Evolutionary conservation across 2,329 filamentous ascomycete species (phyloP).

Genomic region (Pseudopyricularia javanii): DNA sequence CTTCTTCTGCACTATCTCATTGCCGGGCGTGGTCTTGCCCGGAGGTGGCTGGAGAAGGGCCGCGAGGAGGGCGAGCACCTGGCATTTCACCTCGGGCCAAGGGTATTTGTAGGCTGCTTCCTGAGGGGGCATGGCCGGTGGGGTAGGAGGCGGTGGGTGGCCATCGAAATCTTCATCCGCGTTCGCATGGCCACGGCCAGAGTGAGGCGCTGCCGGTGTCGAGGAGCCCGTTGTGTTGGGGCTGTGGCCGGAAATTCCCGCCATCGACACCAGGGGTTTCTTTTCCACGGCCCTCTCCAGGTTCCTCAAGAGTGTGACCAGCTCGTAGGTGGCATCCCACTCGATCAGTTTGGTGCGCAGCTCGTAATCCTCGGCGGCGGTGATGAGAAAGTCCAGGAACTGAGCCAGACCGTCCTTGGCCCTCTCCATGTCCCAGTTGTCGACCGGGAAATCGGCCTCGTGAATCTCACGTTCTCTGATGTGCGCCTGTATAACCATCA

Average conservation of each 20-base stretch:
- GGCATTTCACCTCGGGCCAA: constrained; percentile 72
- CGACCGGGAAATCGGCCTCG: constrained; percentile 81
- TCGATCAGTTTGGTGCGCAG: constrained; percentile 78
- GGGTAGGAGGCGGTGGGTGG: constrained; percentile 27
- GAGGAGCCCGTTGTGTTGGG: constrained; percentile 9
- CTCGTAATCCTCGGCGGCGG: constrained; percentile 72
- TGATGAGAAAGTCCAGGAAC: constrained; percentile 86
- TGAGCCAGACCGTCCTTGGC: constrained; percentile 92
- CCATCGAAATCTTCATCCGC: constrained; percentile 13
- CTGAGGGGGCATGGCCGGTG: constrained; percentile 36
- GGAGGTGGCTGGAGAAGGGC: constrained; percentile 76
- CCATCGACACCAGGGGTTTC: constrained; percentile 47
- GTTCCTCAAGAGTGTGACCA: constrained; percentile 75
- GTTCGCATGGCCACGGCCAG: constrained; percentile 6
- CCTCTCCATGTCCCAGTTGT: constrained; percentile 95
- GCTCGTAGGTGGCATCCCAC: constrained; percentile 83
- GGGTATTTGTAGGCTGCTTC: constrained; percentile 52
- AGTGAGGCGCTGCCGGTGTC: background rate
- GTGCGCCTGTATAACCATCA: constrained; percentile 87
- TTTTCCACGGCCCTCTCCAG: constrained; percentile 82
- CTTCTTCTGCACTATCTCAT: constrained; percentile 72
- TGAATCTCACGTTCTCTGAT: constrained; percentile 67
- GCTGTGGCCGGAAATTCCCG: constrained; percentile 10
- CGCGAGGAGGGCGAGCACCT: constrained; percentile 82
- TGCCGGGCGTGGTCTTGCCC: constrained; percentile 46